A percentile compares a stretch with the other conserved stretches of the same genome.
phyloP scores from a whole-genome alignment of 2,329 filamentous ascomycete species.

The Akanthomyces dipterigenus region DNA sequence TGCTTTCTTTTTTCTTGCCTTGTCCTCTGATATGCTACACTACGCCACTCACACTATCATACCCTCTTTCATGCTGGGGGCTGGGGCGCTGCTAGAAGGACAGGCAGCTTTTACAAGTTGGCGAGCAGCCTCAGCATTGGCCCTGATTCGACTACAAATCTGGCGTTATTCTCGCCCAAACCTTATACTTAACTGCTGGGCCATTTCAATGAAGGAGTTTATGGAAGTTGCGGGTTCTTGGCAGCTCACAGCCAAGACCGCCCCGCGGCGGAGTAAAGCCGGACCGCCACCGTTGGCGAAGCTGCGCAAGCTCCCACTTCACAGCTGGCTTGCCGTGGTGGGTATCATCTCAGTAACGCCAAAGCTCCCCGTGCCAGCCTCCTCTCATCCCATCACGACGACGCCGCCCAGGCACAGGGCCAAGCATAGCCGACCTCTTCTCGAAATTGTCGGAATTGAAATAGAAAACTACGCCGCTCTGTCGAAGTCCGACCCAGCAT shows the following conservation, averaged over 20 bases:
- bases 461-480: neutral
- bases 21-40: no score
- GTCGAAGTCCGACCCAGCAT: neutral
- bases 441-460: neutral
- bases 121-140: no score
- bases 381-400: neutral
- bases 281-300: conserved; percentile 3
- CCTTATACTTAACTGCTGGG: no score
- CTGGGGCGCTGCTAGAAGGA: no score
- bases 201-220: no score
- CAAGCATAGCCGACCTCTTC: neutral
- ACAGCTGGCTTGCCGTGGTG: neutral
- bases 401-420: conserved; percentile 2
- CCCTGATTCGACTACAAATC: no score
- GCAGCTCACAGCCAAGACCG: neutral
- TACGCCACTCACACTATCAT: no score
- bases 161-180: no score
- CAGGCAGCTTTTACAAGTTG: no score
- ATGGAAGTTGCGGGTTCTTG: neutral
- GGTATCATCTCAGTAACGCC: neutral
- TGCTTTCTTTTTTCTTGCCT: no score
- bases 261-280: conserved; percentile 6
- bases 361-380: neutral
- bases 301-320: neutral
- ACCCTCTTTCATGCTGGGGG: no score